These are phyloP conservation scores for Betula pendula DNA, from an alignment of 306 rosid species.

Conservation along the genomic window DNA sequence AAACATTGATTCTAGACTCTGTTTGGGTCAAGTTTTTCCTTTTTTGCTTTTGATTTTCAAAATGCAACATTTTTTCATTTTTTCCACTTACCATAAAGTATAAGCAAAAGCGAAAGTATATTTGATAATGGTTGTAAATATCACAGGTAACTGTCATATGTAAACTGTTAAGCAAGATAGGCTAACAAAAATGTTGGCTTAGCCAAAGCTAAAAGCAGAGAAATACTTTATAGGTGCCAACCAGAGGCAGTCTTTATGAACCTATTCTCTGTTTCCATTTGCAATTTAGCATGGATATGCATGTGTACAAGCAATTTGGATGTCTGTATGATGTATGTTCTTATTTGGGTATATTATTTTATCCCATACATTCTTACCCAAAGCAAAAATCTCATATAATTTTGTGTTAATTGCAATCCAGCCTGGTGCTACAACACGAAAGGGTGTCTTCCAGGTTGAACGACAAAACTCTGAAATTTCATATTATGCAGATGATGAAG, in stretches of 20 bases:
- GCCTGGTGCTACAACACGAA: slow-evolving; percentile 97
- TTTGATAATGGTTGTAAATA: background rate
- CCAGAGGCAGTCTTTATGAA: slow-evolving; percentile 9
- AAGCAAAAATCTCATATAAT: slow-evolving; percentile 15
- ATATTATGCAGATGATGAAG: slow-evolving; percentile 97
- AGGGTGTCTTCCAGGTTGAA: slow-evolving; percentile 65
- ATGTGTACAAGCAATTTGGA: slow-evolving; percentile 16
- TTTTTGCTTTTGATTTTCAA: background rate
- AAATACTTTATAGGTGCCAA: background rate
- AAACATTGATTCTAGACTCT: background rate
- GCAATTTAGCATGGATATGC: slow-evolving; percentile 5
- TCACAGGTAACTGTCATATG: background rate
- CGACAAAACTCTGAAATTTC: slow-evolving; percentile 86
- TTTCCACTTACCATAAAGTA: background rate
- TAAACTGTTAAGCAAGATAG: slow-evolving; percentile 2
- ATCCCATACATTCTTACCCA: background rate
- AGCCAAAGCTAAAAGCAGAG: background rate
- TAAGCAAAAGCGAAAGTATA: background rate
- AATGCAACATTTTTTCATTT: slow-evolving; percentile 10
- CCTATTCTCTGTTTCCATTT: slow-evolving; percentile 26
- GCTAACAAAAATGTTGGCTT: background rate
- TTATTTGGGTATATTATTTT: slow-evolving; percentile 18
- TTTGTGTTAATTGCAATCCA: slow-evolving; percentile 43
- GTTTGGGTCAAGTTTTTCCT: background rate
- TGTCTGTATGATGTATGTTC: slow-evolving; percentile 14